Base-by-base conservation (phyloP, 768 basidiomycete species). In the Leccinum arenicola region DNA sequence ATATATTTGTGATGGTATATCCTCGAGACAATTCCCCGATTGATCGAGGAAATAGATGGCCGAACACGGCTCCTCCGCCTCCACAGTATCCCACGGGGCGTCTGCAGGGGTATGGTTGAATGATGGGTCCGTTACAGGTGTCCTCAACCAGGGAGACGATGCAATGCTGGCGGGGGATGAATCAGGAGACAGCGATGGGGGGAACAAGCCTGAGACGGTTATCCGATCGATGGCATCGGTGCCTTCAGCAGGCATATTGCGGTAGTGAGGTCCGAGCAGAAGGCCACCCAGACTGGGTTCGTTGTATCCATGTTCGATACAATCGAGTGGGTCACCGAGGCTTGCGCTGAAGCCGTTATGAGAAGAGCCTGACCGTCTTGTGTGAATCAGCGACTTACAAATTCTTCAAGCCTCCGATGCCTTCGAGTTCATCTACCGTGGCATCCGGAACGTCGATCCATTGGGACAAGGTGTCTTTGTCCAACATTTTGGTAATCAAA, bases 171-270 rank as follows among this genome's bases (percentile, higher is more conserved):
- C 52, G 0, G 71, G 71, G 1, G 71, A 72, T 2, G 52, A 50
- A 21, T 74, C 71, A 0, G 69, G 72, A 6, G 72, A 73, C 11
- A 71, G 60, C 0, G 51, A 58, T 0, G 70, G 65, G 19, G 60
- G 69, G 14, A 51, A 43, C 6, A 60, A 10, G 43, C 43, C 11
- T 11, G 49, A 38, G 14, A 21, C 1, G 12, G 35, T 0, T 43
- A 50, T 56, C 14, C 38, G 33, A 19, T 57, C 58, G 10, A 59
- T 52, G 2, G n/a, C 11, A 43, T 56, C 45, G 7, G 0, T 3
- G 19, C 40, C 25, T 48, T 43, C 48, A 19, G 19, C 10, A 4
- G 6, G 1, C 2, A 25, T 14, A 19, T n/a, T 21, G 25, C 2
- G 60, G 1, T 21, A 0, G 4, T 62, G 55, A 8, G 54, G 19